Percentiles rank a stretch among this genome's conserved stretches.
phyloP scores from a whole-genome alignment of 1,139 yeast species.

The Fermentozyma sake region DNA sequence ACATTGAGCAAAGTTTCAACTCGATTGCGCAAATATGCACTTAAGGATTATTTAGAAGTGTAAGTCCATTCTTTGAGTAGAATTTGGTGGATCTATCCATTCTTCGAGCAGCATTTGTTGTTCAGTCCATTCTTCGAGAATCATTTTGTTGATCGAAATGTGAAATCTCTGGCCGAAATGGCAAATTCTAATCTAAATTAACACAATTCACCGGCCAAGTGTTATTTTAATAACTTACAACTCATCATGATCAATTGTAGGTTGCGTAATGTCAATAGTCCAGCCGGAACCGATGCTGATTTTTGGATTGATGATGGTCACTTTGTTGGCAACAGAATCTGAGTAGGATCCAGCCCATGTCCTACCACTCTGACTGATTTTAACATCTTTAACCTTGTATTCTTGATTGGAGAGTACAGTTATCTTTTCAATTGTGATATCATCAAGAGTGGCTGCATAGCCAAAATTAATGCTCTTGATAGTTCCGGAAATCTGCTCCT shows the following conservation, averaged over 20 bases:
- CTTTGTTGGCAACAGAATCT: conserved; percentile 14
- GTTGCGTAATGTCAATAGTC: conserved; percentile 15
- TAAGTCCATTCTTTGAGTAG: no score
- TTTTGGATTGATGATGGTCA: conserved; percentile 53
- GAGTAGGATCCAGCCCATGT: conserved; percentile 26
- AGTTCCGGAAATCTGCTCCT: conserved; percentile 8
- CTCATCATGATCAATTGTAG: conserved; percentile 24
- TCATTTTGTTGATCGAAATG: no score
- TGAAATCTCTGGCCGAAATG: no score
- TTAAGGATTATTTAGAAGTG: conserved; percentile 5
- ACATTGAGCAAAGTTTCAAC: conserved; percentile 7
- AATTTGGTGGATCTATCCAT: no score
- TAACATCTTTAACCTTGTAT: conserved; percentile 13
- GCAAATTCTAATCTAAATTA: not conserved
- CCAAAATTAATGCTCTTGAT: conserved; percentile 15
- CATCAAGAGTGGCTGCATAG: conserved; percentile 17
- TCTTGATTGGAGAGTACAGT: conserved; percentile 42
- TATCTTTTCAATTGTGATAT: conserved; percentile 53
- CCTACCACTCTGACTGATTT: conserved; percentile 30
- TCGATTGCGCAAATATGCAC: conserved; percentile 8
- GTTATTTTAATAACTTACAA: conserved; percentile 11
- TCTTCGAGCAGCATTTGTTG: not conserved
- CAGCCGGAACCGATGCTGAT: conserved; percentile 48
- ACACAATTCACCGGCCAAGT: not conserved
- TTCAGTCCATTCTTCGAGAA: no score